Conservation (phyloP, 1,284 basidiomycete genomes). For the Thecaphora thlaspeos region DNA sequence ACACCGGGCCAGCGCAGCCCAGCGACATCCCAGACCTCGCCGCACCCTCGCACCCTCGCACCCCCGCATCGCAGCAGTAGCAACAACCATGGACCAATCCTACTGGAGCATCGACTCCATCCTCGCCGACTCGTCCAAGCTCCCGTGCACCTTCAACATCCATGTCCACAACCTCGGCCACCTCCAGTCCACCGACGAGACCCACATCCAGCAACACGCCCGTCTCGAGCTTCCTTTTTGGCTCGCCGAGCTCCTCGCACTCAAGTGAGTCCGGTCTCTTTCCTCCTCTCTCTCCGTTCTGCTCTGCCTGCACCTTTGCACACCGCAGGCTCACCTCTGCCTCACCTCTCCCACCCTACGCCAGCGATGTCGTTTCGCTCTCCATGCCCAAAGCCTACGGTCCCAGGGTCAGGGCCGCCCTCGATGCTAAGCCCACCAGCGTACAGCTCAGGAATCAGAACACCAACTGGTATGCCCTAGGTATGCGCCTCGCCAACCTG, state of each 20-base stretch:
- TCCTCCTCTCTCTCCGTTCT: too few relatives aligned
- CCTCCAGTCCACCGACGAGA: constrained; percentile 43
- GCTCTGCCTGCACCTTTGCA: too few relatives aligned
- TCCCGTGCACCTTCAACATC: constrained; percentile 50
- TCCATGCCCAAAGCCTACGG: constrained; percentile 49
- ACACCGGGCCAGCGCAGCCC: too few relatives aligned
- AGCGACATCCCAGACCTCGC: too few relatives aligned
- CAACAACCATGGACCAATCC: constrained; percentile 40
- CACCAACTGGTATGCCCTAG: constrained; percentile 54
- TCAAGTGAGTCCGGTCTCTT: constrained; percentile 38
- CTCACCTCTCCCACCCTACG: neutral
- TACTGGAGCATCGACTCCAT: constrained; percentile 54
- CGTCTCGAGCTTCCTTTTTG: constrained; percentile 54
- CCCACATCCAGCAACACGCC: constrained; percentile 43
- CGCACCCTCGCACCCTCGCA: too few relatives aligned
- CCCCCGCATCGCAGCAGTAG: neutral
- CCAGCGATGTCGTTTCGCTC: constrained; percentile 46
- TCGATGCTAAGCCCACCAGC: constrained; percentile 46
- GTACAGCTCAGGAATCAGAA: constrained; percentile 47
- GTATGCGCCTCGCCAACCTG: constrained; percentile 45
- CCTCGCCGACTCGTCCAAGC: constrained; percentile 42
- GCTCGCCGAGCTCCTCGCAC: constrained; percentile 51
- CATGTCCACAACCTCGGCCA: constrained; percentile 54
- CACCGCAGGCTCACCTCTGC: neutral
- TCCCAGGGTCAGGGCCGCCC: constrained; percentile 43